Conservation (phyloP, 495 filamentous ascomycete genomes). For the Penicillium tannophilum region DNA sequence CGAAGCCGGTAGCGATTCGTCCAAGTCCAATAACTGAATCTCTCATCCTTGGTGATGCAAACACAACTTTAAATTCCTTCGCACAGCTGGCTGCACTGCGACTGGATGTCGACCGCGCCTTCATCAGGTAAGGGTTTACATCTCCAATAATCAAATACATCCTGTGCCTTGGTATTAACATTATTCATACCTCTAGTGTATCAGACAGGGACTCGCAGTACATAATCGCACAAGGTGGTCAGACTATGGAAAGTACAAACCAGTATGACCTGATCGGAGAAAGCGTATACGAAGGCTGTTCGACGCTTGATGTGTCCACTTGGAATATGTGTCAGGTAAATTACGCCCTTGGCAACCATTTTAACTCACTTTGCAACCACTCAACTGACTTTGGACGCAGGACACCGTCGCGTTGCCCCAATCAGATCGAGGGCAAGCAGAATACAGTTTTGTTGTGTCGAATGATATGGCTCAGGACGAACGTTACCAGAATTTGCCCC, state of each 20-base stretch:
- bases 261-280: conserved; percentile 40
- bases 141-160: too few species aligned
- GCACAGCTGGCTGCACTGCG: conserved; percentile 53
- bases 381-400: conserved; percentile 3
- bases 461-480: conserved; percentile 45
- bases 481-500: conserved; percentile 42
- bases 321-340: conserved; percentile 49
- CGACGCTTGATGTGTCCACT: conserved; percentile 36
- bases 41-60: conserved; percentile 35
- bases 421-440: conserved; percentile 26
- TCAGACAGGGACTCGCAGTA: conserved; percentile 60
- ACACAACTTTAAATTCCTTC: conserved; percentile 59
- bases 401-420: conserved; percentile 38
- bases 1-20: conserved; percentile 1
- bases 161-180: background rate
- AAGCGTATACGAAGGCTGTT: conserved; percentile 49
- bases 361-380: too few species aligned
- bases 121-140: conserved; percentile 35
- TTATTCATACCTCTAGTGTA: conserved; percentile 36
- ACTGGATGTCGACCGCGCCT: conserved; percentile 48
- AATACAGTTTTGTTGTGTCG: conserved; percentile 40
- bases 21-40: conserved; percentile 24
- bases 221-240: conserved; percentile 57
- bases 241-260: conserved; percentile 37
- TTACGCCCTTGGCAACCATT: background rate